These are phyloP conservation scores for Rhodocollybia butyracea DNA, from an alignment of 768 basidiomycete species.

Conservation along the genomic window DNA sequence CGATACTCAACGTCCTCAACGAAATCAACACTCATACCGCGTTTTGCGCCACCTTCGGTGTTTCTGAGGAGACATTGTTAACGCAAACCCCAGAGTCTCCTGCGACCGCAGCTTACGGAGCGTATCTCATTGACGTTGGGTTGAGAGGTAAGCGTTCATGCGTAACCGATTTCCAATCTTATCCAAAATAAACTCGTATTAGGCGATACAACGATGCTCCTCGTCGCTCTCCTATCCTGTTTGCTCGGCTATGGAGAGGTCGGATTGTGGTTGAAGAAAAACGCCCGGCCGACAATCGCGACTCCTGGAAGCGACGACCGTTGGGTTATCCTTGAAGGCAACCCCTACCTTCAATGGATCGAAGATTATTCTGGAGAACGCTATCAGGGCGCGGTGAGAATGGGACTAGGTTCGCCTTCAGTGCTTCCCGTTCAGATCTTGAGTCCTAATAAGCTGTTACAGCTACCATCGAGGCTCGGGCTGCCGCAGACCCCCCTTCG, in stretches of 20 bases:
- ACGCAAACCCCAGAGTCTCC: conserved; percentile 60
- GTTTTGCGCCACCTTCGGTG: conserved; percentile 70
- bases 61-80: conserved; percentile 53
- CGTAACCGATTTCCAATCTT: neutral
- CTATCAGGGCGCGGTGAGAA: conserved; percentile 70
- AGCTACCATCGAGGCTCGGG: conserved; percentile 75
- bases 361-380: conserved; percentile 72
- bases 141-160: conserved; percentile 46
- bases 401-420: conserved; percentile 62
- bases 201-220: conserved; percentile 69
- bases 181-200: neutral
- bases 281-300: neutral
- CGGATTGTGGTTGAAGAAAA: conserved; percentile 72
- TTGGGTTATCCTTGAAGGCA: conserved; percentile 61
- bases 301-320: conserved; percentile 38
- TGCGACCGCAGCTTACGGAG: conserved; percentile 82
- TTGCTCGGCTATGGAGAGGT: conserved; percentile 92
- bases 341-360: conserved; percentile 76
- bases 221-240: conserved; percentile 85
- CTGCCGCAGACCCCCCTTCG: conserved; percentile 63
- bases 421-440: conserved; percentile 20
- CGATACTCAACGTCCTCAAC: conserved; percentile 57
- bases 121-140: conserved; percentile 79
- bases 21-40: conserved; percentile 72
- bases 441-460: neutral